These are phyloP conservation scores for Cymbomonas tetramitiformis DNA, from an alignment of 139 green algal species.

Conservation along the genomic window DNA sequence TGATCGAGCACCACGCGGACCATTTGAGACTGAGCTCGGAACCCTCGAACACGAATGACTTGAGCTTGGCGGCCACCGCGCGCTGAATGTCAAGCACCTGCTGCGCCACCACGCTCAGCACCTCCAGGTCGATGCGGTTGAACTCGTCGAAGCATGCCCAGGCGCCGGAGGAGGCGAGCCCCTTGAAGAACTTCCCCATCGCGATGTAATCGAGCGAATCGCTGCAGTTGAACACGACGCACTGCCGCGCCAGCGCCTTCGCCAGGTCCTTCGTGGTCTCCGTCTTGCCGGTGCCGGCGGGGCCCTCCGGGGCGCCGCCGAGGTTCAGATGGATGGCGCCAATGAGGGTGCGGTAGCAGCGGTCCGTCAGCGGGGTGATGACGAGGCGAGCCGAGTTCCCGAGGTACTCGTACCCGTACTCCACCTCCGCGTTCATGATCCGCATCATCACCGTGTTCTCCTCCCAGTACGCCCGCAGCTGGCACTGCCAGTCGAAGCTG, in stretches of 20 bases:
- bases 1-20: conserved; percentile 48
- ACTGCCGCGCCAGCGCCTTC: conserved; percentile 60
- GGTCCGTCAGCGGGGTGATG: conserved; percentile 35
- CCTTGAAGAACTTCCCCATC: conserved; percentile 78
- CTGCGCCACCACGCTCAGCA: conserved; percentile 61
- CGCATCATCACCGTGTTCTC: conserved; percentile 28
- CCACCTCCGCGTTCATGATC: conserved; percentile 51
- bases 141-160: conserved; percentile 94
- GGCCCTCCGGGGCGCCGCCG: conserved; percentile 19
- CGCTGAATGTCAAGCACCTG: conserved; percentile 35
- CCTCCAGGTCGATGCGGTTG: conserved; percentile 79
- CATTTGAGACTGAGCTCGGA: conserved; percentile 40
- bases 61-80: conserved; percentile 16
- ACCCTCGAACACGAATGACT: conserved; percentile 52
- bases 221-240: conserved; percentile 41
- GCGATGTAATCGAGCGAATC: conserved; percentile 33
- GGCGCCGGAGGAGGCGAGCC: conserved; percentile 71
- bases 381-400: conserved; percentile 29
- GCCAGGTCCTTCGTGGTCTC: conserved; percentile 36
- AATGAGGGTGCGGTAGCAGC: conserved; percentile 36
- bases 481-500: conserved; percentile 25
- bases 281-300: conserved; percentile 29
- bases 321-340: conserved; percentile 31
- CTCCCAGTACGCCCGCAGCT: conserved; percentile 34
- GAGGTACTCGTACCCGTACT: conserved; percentile 35